Conservation (phyloP, 768 basidiomycete species). For the Ramaria rubella region DNA sequence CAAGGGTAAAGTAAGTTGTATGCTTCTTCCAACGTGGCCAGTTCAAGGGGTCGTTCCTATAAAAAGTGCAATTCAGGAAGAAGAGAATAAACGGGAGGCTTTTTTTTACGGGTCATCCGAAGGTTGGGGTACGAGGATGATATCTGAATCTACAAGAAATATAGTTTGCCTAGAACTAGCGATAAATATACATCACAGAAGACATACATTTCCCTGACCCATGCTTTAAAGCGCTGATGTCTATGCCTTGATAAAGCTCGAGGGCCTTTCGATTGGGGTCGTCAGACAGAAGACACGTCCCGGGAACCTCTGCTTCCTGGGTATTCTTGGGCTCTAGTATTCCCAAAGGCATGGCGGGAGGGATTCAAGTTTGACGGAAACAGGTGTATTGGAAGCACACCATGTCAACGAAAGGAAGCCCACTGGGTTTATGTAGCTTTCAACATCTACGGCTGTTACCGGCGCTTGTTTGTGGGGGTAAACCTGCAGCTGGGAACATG, state of each 20-base stretch:
- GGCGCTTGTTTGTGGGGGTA: too few relatives aligned
- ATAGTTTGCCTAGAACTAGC: neutral
- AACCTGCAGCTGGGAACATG: too few relatives aligned
- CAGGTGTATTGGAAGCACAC: too few relatives aligned
- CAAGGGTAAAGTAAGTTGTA: neutral
- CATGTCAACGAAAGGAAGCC: too few relatives aligned
- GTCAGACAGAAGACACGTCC: slow-evolving; percentile 14
- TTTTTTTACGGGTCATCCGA: slow-evolving; percentile 17
- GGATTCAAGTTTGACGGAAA: neutral
- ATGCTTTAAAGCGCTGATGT: slow-evolving; percentile 15
- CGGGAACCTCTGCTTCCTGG: slow-evolving; percentile 10
- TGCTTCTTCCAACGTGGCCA: slow-evolving; percentile 19
- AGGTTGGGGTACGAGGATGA: slow-evolving; percentile 20
- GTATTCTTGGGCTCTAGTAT: slow-evolving; percentile 1
- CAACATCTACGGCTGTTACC: too few relatives aligned
- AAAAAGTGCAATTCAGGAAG: neutral
- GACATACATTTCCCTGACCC: slow-evolving; percentile 14
- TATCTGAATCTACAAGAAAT: slow-evolving; percentile 13
- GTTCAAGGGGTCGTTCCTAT: slow-evolving; percentile 20
- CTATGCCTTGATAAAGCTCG: slow-evolving; percentile 10
- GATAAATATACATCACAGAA: neutral
- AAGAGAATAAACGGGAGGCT: neutral
- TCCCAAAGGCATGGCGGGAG: slow-evolving; percentile 1
- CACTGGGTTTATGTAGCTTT: too few relatives aligned
- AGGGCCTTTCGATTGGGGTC: slow-evolving; percentile 16